A percentile compares a stretch with the other conserved stretches of the same genome.
Evolutionary conservation across 148 eudicot genomes (phyloP).

Genomic region (Spergularia marina): DNA sequence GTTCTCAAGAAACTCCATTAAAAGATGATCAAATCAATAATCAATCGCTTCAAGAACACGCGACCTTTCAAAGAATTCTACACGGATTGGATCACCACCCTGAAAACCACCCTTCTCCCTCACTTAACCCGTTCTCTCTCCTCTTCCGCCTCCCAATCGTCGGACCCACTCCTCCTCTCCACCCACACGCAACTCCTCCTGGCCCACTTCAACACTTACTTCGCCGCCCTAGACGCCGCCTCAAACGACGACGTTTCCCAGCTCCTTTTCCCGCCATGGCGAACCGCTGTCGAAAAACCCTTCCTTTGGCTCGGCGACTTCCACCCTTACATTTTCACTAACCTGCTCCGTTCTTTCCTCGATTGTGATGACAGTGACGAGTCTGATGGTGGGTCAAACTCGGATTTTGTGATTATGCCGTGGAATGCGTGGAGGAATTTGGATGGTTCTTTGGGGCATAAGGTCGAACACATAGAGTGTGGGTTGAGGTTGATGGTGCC

Average conservation of each 20-base stretch:
- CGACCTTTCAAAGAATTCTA: conserved; percentile 63
- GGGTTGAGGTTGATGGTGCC: conserved; percentile 86
- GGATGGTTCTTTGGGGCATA: conserved; percentile 31
- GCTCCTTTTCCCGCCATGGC: conserved; percentile 59
- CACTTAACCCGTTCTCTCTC: conserved; percentile 30
- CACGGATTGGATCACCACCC: conserved; percentile 55
- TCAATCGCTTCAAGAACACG: conserved; percentile 37
- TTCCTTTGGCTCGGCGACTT: conserved; percentile 82
- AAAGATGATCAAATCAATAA: conserved; percentile 33
- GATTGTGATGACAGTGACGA: conserved; percentile 30
- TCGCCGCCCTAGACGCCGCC: conserved; percentile 66
- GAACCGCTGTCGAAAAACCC: conserved; percentile 57
- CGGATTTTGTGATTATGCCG: conserved; percentile 21
- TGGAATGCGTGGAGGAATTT: conserved; percentile 57
- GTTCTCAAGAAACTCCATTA: conserved; percentile 3
- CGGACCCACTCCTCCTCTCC: conserved; percentile 47
- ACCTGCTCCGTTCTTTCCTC: conserved; percentile 65
- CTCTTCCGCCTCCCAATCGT: conserved; percentile 30
- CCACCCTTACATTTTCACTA: conserved; percentile 79
- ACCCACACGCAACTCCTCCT: conserved; percentile 51
- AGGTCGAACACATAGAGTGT: conserved; percentile 70
- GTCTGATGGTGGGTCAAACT: neutral
- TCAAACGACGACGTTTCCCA: conserved; percentile 49
- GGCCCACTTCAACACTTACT: conserved; percentile 64
- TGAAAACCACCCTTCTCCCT: conserved; percentile 58